A percentile compares a stretch with the other conserved stretches of the same genome.
Conservation (phyloP, 306 rosid species). For the Sicyos edulis region DNA sequence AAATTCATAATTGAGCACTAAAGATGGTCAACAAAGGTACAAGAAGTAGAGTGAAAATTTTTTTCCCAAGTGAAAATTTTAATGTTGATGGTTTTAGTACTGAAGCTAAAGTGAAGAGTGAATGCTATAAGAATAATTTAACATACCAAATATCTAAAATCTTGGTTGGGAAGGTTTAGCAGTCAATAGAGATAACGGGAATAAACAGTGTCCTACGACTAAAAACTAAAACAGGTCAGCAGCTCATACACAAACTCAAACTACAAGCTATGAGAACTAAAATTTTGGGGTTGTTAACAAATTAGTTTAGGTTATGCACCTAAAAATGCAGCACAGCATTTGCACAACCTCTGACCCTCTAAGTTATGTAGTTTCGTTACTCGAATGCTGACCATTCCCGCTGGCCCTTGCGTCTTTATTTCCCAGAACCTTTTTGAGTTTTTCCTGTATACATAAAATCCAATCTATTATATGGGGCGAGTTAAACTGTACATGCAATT, state of each 20-base stretch:
- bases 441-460: constrained; percentile 4
- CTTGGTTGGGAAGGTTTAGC: neutral
- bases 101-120: neutral
- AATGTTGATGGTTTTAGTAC: constrained; percentile 5
- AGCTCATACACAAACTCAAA: constrained; percentile 6
- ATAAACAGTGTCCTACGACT: constrained; percentile 15
- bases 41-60: neutral
- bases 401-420: constrained; percentile 8
- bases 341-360: constrained; percentile 12
- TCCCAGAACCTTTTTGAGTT: neutral
- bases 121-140: neutral
- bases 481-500: neutral
- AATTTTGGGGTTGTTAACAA: constrained; percentile 17
- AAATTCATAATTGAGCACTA: too few relatives aligned
- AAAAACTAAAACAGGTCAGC: constrained; percentile 18
- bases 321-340: constrained; percentile 18
- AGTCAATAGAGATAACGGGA: neutral
- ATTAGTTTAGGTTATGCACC: constrained; percentile 21
- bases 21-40: too few relatives aligned
- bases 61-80: constrained; percentile 18
- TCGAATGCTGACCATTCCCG: constrained; percentile 17
- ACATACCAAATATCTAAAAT: neutral
- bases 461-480: neutral
- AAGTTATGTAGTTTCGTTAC: constrained; percentile 13
- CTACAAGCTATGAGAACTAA: constrained; percentile 17